These are phyloP conservation scores for Cyclocybe cylindracea DNA, from an alignment of 768 basidiomycete species.

Conservation along the genomic window DNA sequence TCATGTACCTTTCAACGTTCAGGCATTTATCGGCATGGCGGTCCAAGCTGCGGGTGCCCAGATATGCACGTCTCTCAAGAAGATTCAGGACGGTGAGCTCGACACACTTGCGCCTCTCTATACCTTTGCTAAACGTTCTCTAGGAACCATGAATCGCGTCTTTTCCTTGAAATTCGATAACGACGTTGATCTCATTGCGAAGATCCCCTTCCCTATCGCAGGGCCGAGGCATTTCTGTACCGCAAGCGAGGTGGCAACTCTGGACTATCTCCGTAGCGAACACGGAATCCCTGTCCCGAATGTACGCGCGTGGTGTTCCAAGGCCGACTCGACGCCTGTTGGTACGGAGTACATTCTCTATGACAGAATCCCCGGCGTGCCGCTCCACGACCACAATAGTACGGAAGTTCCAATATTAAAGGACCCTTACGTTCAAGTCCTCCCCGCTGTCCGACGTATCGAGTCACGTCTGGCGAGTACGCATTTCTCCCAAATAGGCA, in stretches of 20 bases:
- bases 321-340: constrained; percentile 12
- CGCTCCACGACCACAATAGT: neutral
- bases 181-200: constrained; percentile 20
- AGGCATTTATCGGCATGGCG: neutral
- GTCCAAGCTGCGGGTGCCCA: neutral
- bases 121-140: neutral
- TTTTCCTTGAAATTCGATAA: constrained; percentile 24
- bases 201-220: constrained; percentile 22
- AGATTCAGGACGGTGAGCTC: neutral
- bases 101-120: neutral
- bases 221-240: constrained; percentile 21
- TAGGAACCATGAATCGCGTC: constrained; percentile 24
- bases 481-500: constrained; percentile 8
- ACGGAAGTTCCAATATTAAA: neutral
- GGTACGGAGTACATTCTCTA: constrained; percentile 30
- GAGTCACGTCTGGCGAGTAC: neutral
- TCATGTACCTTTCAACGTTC: neutral
- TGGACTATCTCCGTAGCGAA: constrained; percentile 23
- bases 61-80: neutral
- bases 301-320: constrained; percentile 21
- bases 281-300: constrained; percentile 23
- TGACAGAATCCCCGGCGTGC: constrained; percentile 11
- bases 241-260: constrained; percentile 32
- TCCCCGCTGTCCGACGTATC: neutral
- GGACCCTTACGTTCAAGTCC: neutral